These are phyloP conservation scores for Oryza glumipatula DNA, from an alignment of 176 grass and related monocot species.

Conservation along the genomic window DNA sequence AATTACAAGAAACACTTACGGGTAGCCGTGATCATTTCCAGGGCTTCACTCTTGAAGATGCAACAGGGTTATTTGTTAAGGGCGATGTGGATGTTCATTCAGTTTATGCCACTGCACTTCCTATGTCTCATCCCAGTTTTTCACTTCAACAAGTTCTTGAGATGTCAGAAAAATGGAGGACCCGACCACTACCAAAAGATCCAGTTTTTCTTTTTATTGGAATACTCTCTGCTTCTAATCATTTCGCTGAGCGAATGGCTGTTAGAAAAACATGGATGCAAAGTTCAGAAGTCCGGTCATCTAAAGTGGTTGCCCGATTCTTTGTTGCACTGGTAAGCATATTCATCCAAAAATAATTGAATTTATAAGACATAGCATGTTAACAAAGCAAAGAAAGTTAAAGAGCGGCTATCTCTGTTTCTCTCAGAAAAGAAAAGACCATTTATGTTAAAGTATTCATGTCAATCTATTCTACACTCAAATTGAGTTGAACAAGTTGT, in stretches of 20 bases:
- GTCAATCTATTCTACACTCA: neutral
- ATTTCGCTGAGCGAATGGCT: slow-evolving; percentile 97
- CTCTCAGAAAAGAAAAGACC: neutral
- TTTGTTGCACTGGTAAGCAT: slow-evolving; percentile 96
- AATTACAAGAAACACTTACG: slow-evolving; percentile 22
- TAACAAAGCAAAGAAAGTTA: neutral
- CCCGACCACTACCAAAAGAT: slow-evolving; percentile 56
- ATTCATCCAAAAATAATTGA: slow-evolving; percentile 19
- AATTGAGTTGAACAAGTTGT: neutral
- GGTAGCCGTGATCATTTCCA: slow-evolving; percentile 49
- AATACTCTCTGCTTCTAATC: slow-evolving; percentile 89
- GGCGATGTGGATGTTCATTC: slow-evolving; percentile 91
- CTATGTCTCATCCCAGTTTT: slow-evolving; percentile 89
- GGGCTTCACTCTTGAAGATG: slow-evolving; percentile 99
- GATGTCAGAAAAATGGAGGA: slow-evolving; percentile 93
- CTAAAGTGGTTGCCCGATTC: slow-evolving; percentile 77
- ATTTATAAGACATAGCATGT: neutral
- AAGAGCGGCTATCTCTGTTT: neutral
- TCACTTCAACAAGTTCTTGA: slow-evolving; percentile 95
- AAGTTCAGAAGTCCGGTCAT: slow-evolving; percentile 76
- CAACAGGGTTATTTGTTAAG: slow-evolving; percentile 89
- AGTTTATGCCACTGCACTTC: slow-evolving; percentile 87
- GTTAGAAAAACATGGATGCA: slow-evolving; percentile 99
- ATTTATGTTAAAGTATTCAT: slow-evolving; percentile 5
- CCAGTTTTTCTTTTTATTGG: slow-evolving; percentile 88